A percentile compares a stretch with the other conserved stretches of the same genome.
phyloP scores from a whole-genome alignment of 192 early-diverging fungal genomes.

The Entomortierella chlamydospora region DNA sequence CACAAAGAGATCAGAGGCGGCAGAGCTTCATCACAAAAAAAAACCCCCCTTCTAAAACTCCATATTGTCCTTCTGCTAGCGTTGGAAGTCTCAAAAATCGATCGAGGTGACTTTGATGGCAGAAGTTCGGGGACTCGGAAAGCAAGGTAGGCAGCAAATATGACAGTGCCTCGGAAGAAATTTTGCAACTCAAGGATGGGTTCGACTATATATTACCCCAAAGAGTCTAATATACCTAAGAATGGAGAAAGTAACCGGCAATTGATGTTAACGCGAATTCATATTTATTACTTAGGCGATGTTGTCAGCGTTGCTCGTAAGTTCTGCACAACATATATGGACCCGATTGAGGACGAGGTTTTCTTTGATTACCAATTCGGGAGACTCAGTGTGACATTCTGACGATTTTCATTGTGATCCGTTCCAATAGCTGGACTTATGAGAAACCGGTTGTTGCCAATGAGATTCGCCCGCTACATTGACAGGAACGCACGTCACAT shows the following conservation, averaged over 20 bases:
- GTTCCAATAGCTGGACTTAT: conserved; percentile 39
- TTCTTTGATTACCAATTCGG: neutral
- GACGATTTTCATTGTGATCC: neutral
- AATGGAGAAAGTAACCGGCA: too few relatives aligned
- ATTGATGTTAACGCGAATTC: too few relatives aligned
- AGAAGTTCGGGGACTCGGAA: conserved; percentile 52
- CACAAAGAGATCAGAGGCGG: too few relatives aligned
- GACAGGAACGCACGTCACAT: conserved; percentile 39
- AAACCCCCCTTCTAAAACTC: too few relatives aligned
- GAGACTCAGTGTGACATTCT: neutral
- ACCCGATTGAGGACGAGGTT: neutral
- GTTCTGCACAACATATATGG: neutral
- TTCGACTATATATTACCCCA: too few relatives aligned
- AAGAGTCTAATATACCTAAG: too few relatives aligned
- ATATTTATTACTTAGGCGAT: conserved; percentile 40
- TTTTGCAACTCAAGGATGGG: too few relatives aligned
- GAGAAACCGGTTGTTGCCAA: conserved; percentile 49
- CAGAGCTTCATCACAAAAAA: too few relatives aligned
- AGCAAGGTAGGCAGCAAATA: conserved; percentile 28
- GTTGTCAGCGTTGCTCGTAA: conserved; percentile 48
- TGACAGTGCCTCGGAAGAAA: too few relatives aligned
- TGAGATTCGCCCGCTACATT: conserved; percentile 45
- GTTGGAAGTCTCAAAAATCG: conserved; percentile 51
- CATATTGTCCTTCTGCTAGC: conserved; percentile 10
- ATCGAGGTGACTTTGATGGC: conserved; percentile 46